Evolutionary conservation across 441 rosid genomes (phyloP).

Genomic region (Francoa sonchifolia): DNA sequence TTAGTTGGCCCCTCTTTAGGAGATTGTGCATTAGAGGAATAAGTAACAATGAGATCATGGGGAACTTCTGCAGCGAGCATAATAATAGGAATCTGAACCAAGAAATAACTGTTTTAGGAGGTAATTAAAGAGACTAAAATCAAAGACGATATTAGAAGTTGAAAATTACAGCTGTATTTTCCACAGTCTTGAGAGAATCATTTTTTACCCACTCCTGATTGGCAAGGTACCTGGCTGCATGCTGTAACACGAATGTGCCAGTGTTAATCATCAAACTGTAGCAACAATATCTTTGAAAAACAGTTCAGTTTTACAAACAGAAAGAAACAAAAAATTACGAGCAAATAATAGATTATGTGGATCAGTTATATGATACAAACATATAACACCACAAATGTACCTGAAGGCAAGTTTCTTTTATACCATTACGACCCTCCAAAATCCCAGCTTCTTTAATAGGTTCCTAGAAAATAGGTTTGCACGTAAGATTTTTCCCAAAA

Average conservation of each 20-base stretch:
- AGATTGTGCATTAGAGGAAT: conserved; percentile 44
- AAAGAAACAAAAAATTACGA: conserved; percentile 5
- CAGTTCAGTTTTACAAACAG: too few species aligned
- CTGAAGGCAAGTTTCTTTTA: conserved; percentile 99
- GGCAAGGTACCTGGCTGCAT: conserved; percentile 96
- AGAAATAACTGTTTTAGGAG: too few species aligned
- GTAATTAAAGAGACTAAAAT: too few species aligned
- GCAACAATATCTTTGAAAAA: too few species aligned
- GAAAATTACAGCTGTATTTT: conserved; percentile 84
- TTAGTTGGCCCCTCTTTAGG: conserved; percentile 43
- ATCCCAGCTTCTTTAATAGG: conserved; percentile 99
- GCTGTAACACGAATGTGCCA: conserved; percentile 40
- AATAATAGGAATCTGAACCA: conserved; percentile 76
- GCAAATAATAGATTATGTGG: too few species aligned
- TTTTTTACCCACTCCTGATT: conserved; percentile 99
- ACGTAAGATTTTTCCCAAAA: conserved; percentile 21
- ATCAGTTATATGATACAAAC: too few species aligned
- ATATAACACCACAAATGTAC: too few species aligned
- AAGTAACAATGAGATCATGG: conserved; percentile 48
- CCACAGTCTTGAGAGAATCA: conserved; percentile 92
- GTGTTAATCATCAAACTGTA: conserved; percentile 13
- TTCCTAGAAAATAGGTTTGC: conserved; percentile 37
- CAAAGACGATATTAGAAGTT: too few species aligned
- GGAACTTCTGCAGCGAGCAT: conserved; percentile 97
- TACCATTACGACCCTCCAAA: conserved; percentile 99